A percentile compares a stretch with the other conserved stretches of the same genome.
These are phyloP conservation scores for Ichthyophthirius multifiliis DNA, from an alignment of 169 alveolate genomes.

Conservation along the genomic window DNA sequence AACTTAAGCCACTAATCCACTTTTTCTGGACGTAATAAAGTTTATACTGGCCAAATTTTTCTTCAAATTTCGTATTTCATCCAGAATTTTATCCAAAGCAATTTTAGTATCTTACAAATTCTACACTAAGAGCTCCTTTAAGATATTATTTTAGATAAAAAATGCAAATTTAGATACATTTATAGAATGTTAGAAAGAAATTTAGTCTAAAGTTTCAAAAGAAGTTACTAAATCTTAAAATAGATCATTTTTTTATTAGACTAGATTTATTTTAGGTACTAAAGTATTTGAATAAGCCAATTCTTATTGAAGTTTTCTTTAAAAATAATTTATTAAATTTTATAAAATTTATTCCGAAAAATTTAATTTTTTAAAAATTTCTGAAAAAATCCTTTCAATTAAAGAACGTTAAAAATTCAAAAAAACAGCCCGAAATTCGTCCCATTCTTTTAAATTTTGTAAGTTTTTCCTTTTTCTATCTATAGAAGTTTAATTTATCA, in stretches of 20 bases:
- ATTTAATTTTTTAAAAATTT: not conserved
- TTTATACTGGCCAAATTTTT: not conserved
- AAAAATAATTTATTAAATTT: not conserved
- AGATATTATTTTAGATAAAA: not conserved
- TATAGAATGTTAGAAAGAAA: not conserved
- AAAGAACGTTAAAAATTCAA: not conserved
- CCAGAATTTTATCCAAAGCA: not conserved
- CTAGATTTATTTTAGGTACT: not conserved
- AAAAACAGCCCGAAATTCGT: not conserved
- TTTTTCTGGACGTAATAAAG: not conserved
- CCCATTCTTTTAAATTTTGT: not conserved
- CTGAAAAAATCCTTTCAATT: not conserved
- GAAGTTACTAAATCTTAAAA: too few relatives aligned
- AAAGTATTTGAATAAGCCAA: not conserved
- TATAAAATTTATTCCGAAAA: not conserved
- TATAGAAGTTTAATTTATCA: not conserved
- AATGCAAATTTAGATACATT: not conserved
- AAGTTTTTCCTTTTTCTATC: constrained; percentile 1
- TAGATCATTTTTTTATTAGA: not conserved
- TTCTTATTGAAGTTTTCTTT: not conserved
- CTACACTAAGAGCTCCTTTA: not conserved
- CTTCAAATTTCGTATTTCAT: not conserved
- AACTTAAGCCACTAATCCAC: constrained; percentile 2
- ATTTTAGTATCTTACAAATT: not conserved
- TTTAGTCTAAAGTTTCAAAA: not conserved